Conservation (phyloP, 768 basidiomycete genomes). For the Naganishia randhawae region DNA sequence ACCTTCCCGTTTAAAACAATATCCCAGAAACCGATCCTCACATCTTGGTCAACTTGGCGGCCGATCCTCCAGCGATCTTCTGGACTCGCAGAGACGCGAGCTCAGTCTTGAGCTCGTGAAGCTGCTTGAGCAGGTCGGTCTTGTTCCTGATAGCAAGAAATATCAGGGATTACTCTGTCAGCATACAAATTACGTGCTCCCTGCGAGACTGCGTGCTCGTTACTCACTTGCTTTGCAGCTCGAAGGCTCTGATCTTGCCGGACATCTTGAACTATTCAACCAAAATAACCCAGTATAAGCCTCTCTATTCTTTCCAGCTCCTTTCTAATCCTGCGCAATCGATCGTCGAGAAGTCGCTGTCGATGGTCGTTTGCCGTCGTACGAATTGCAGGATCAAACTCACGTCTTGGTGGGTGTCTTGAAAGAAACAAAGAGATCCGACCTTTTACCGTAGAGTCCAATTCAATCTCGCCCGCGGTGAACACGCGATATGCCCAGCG, state of each 20-base stretch:
- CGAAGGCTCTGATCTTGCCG: conserved; percentile 50
- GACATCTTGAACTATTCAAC: conserved; percentile 38
- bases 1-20: background rate
- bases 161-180: background rate
- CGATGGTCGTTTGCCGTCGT: background rate
- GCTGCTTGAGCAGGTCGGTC: conserved; percentile 92
- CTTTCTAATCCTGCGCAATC: conserved; percentile 6
- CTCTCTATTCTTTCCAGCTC: conserved; percentile 6
- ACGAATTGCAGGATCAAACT: conserved; percentile 14
- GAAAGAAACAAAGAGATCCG: conserved; percentile 23
- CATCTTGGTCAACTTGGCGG: conserved; percentile 97
- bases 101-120: conserved; percentile 90
- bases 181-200: background rate
- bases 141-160: conserved; percentile 64
- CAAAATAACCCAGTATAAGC: conserved; percentile 23
- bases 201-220: background rate
- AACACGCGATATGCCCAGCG: background rate
- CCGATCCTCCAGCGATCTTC: conserved; percentile 93
- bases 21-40: conserved; percentile 54
- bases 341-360: background rate
- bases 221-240: conserved; percentile 51
- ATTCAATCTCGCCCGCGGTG: background rate
- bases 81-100: conserved; percentile 89
- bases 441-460: background rate
- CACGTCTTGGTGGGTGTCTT: conserved; percentile 23